These are phyloP conservation scores for Aegilops sharonensis DNA, from an alignment of 176 grass and related monocot species.

Conservation along the genomic window DNA sequence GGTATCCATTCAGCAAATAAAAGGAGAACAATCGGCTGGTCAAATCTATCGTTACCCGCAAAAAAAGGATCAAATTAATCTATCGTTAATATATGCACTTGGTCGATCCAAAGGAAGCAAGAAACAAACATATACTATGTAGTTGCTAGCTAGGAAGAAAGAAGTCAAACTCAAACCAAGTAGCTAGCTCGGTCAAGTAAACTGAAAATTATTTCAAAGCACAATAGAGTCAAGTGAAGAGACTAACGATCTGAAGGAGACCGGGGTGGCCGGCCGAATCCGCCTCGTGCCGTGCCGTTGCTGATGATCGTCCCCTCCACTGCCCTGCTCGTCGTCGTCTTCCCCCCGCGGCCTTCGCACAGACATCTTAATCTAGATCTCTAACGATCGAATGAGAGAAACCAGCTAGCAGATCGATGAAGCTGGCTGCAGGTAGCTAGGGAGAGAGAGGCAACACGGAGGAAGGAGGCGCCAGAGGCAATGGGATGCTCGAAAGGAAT, in stretches of 20 bases:
- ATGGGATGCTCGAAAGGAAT: background rate
- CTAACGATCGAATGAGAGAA: background rate
- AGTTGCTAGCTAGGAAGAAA: background rate
- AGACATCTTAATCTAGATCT: background rate
- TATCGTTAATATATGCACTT: background rate
- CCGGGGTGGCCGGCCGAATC: background rate
- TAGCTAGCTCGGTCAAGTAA: background rate
- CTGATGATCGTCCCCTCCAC: conserved; percentile 10
- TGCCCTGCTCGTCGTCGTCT: background rate
- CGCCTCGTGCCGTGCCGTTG: background rate
- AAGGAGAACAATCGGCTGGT: background rate
- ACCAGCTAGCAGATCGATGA: background rate
- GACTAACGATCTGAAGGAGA: conserved; percentile 28
- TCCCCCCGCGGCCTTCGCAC: conserved; percentile 12
- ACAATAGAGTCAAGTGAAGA: background rate
- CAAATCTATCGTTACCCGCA: too few species aligned
- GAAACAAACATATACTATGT: background rate
- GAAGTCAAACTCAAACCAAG: background rate
- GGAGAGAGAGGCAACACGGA: background rate
- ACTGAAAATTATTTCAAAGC: background rate
- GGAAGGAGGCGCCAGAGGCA: background rate
- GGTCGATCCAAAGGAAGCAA: background rate
- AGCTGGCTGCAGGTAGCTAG: background rate
- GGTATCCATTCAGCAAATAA: background rate
- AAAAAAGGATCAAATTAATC: background rate